Conservation (phyloP, 2,329 filamentous ascomycete species). For the Cytospora chrysosperma region DNA sequence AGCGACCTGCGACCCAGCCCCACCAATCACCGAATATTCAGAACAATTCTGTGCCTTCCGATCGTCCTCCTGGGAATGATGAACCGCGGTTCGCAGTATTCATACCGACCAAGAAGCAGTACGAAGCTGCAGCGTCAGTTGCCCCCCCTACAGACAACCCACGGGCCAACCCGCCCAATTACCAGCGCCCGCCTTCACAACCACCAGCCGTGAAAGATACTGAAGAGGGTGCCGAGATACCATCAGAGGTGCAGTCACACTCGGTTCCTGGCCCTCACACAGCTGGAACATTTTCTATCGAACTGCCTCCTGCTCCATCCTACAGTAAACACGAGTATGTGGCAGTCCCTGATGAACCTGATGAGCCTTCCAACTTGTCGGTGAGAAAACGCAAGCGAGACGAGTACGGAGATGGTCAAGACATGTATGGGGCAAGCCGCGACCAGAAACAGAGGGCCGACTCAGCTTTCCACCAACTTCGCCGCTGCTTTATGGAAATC, state of each 20-base stretch:
- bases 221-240: neutral
- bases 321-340: constrained; percentile 56
- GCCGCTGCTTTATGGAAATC: constrained; percentile 67
- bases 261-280: constrained; percentile 23
- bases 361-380: constrained; percentile 49
- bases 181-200: constrained; percentile 33
- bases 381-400: constrained; percentile 54
- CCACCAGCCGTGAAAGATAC: constrained; percentile 23
- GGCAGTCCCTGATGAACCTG: constrained; percentile 46
- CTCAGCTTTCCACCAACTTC: constrained; percentile 67
- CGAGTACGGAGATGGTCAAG: constrained; percentile 51
- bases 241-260: constrained; percentile 17
- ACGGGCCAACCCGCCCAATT: constrained; percentile 16
- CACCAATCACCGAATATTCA: neutral
- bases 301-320: constrained; percentile 40
- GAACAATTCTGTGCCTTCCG: constrained; percentile 26
- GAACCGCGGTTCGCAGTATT: constrained; percentile 46
- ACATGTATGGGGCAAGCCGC: constrained; percentile 59
- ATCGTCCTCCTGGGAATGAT: constrained; percentile 36
- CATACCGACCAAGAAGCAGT: constrained; percentile 44
- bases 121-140: constrained; percentile 25
- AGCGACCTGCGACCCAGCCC: constrained; percentile 24
- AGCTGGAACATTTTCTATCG: constrained; percentile 43
- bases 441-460: constrained; percentile 84
- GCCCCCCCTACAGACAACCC: neutral